Conservation (phyloP, 305 asterid genomes). For the Ilex paraguariensis region DNA sequence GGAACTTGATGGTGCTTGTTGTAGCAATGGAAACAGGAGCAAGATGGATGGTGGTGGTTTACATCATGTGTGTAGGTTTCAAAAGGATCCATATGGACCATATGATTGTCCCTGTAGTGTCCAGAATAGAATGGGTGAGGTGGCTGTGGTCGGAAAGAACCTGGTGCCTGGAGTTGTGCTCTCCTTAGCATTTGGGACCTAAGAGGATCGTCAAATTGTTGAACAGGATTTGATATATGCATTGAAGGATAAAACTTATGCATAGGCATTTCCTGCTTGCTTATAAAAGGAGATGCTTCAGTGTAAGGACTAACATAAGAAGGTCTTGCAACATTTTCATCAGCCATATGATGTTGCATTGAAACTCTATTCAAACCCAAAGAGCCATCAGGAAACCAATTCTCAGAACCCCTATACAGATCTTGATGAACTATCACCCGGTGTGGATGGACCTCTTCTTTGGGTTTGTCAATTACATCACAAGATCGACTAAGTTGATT, state of each 20-base stretch:
- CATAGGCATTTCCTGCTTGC: conserved; percentile 39
- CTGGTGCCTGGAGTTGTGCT: conserved; percentile 30
- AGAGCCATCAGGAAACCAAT: conserved; percentile 32
- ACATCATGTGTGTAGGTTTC: conserved; percentile 35
- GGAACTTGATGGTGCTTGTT: conserved; percentile 33
- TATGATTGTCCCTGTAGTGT: conserved; percentile 33
- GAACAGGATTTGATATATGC: conserved; percentile 25
- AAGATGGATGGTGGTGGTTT: conserved; percentile 61
- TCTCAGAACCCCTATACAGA: conserved; percentile 31
- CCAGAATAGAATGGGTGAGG: conserved; percentile 35
- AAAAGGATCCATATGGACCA: conserved; percentile 27
- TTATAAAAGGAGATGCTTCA: conserved; percentile 33
- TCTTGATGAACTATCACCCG: conserved; percentile 40
- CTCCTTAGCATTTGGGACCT: conserved; percentile 43
- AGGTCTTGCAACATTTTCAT: conserved; percentile 17
- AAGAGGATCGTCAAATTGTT: conserved; percentile 36
- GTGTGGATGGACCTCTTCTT: conserved; percentile 40
- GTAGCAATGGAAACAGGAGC: conserved; percentile 66
- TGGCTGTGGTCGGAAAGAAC: conserved; percentile 27
- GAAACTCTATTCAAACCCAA: conserved; percentile 25
- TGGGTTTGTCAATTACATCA: conserved; percentile 42
- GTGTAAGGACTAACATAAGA: conserved; percentile 20
- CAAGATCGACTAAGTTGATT: conserved; percentile 54
- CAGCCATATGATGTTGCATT: conserved; percentile 25
- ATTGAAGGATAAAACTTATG: conserved; percentile 50